phyloP scores from a whole-genome alignment of 306 rosid genomes.

The Comarum palustre region DNA sequence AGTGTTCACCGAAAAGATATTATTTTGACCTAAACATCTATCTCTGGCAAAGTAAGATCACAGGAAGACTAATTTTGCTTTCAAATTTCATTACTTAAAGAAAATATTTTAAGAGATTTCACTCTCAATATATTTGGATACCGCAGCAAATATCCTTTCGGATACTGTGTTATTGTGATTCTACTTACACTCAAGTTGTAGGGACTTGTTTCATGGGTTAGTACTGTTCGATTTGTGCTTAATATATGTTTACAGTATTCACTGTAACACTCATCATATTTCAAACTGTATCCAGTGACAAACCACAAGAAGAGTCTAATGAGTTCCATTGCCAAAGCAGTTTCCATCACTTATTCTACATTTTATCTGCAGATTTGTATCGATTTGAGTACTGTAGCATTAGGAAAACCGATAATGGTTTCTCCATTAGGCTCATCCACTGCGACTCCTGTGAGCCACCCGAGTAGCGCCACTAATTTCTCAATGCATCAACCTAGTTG shows the following conservation, averaged over 20 bases:
- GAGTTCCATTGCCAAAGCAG: not conserved
- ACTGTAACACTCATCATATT: not conserved
- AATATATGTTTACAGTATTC: no score
- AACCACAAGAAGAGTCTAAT: not conserved
- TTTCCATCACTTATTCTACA: not conserved
- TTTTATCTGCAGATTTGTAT: not conserved
- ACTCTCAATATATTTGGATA: not conserved
- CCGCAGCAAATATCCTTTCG: not conserved
- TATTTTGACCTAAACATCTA: no score
- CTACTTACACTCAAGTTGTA: not conserved
- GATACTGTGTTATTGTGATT: not conserved
- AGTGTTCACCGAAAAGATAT: no score
- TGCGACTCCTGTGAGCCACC: not conserved
- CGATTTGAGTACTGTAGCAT: not conserved
- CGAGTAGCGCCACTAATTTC: not conserved
- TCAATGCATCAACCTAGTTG: not conserved
- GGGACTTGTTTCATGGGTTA: not conserved
- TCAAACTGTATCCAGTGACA: not conserved
- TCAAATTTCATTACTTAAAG: not conserved
- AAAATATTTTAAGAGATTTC: not conserved
- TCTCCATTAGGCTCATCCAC: not conserved
- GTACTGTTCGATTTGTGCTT: not conserved
- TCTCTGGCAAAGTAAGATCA: not conserved
- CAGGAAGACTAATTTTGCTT: not conserved
- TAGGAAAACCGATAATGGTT: not conserved